phyloP scores from a whole-genome alignment of 306 rosid species.

The Dicorynia guianensis region DNA sequence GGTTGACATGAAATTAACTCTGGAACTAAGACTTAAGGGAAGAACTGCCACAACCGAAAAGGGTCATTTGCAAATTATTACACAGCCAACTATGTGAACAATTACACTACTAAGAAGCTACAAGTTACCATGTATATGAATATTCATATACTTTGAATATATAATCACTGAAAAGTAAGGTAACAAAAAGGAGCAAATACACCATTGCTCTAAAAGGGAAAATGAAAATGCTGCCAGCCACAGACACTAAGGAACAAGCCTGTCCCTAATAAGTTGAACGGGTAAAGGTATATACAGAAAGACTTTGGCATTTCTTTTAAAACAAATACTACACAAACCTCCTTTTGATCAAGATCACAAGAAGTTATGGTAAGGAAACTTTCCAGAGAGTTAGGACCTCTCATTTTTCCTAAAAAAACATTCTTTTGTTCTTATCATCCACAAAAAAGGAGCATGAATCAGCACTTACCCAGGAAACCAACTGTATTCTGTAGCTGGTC shows the following conservation, averaged over 20 bases:
- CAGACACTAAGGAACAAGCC: not conserved
- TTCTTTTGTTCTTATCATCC: not conserved
- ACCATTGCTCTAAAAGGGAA: not conserved
- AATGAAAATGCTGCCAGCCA: not conserved
- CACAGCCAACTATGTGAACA: not conserved
- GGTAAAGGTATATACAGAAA: not conserved
- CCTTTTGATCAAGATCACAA: not conserved
- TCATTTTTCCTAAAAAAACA: not conserved
- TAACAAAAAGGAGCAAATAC: not conserved
- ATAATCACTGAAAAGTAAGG: not conserved
- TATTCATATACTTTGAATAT: not conserved
- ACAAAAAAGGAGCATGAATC: constrained; percentile 21
- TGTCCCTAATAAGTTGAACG: not conserved
- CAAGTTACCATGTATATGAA: not conserved
- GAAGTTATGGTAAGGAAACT: not conserved
- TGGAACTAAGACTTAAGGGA: not conserved
- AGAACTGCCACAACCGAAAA: not conserved
- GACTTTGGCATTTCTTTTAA: not conserved
- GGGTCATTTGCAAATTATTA: not conserved
- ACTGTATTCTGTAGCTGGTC: constrained; percentile 69
- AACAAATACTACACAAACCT: not conserved
- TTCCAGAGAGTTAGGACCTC: not conserved
- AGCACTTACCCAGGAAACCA: constrained; percentile 98
- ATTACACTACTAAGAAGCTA: not conserved
- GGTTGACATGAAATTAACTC: not conserved